These are phyloP conservation scores for Mortierella polycephala DNA, from an alignment of 371 early-diverging fungal genomes.

Conservation along the genomic window DNA sequence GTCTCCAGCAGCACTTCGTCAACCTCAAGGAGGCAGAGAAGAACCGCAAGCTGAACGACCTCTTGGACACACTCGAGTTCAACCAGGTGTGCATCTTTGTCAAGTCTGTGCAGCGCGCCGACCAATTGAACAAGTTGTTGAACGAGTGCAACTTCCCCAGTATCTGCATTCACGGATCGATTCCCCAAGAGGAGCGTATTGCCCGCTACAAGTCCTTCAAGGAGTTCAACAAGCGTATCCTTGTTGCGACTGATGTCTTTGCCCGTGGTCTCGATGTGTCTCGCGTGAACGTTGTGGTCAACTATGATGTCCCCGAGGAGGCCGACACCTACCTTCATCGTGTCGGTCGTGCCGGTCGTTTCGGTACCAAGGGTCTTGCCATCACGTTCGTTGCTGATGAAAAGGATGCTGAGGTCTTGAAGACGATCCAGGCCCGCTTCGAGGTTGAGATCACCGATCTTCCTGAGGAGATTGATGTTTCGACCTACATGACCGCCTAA, in stretches of 20 bases:
- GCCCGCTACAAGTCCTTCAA: conserved; percentile 96
- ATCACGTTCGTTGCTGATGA: conserved; percentile 96
- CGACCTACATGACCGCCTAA: conserved; percentile 69
- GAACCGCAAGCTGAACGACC: conserved; percentile 92
- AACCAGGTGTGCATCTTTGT: conserved; percentile 99
- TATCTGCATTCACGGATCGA: conserved; percentile 92
- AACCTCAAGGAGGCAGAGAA: conserved; percentile 89
- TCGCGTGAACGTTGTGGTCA: conserved; percentile 99
- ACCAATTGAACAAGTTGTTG: conserved; percentile 88
- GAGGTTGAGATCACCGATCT: conserved; percentile 94
- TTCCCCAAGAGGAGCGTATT: conserved; percentile 92
- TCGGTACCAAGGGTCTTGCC: conserved; percentile 99
- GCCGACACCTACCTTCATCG: conserved; percentile 98
- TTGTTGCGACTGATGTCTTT: conserved; percentile 99
- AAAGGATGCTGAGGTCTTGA: conserved; percentile 84
- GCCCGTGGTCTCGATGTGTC: conserved; percentile 99
- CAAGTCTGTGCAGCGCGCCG: conserved; percentile 90
- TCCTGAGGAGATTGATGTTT: conserved; percentile 89
- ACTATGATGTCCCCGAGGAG: conserved; percentile 97
- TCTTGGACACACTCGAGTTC: conserved; percentile 95
- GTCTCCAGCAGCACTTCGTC: conserved; percentile 96
- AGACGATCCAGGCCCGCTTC: conserved; percentile 95
- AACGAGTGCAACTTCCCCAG: conserved; percentile 93
- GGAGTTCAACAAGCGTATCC: conserved; percentile 91
- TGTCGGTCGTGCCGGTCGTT: conserved; percentile 99